Conservation (phyloP, 306 rosid genomes). For the Quercus gilva region DNA sequence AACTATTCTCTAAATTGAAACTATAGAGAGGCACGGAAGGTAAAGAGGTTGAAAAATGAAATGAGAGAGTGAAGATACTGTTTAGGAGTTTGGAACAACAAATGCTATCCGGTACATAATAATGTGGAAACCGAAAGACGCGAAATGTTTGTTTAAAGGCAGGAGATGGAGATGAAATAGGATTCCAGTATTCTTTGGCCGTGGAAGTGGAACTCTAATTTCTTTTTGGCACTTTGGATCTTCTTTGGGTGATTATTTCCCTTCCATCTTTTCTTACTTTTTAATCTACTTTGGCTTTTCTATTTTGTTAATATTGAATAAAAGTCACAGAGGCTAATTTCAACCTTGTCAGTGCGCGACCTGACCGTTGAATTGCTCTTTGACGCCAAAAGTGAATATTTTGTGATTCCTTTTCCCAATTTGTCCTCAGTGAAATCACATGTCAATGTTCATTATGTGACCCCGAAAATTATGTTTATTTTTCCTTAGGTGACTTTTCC, state of each 20-base stretch:
- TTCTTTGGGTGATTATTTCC: constrained; percentile 34
- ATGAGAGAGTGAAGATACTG: not conserved
- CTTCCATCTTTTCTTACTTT: constrained; percentile 13
- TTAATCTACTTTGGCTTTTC: constrained; percentile 11
- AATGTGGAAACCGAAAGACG: not conserved
- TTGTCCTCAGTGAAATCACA: constrained; percentile 60
- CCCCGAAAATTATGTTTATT: constrained; percentile 32
- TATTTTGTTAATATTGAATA: constrained; percentile 5
- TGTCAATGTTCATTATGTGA: constrained; percentile 48
- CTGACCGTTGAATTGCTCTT: constrained; percentile 13
- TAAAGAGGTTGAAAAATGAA: constrained; percentile 8
- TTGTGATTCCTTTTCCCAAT: constrained; percentile 37
- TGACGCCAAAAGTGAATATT: constrained; percentile 10
- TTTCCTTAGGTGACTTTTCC: constrained; percentile 7
- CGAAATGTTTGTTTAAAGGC: not conserved
- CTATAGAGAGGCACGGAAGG: too few relatives aligned
- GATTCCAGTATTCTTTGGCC: constrained; percentile 7
- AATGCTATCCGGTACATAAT: not conserved
- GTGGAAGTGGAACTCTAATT: not conserved
- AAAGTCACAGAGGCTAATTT: constrained; percentile 21
- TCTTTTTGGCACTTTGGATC: constrained; percentile 35
- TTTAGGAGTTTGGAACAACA: too few relatives aligned
- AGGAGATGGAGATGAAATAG: not conserved
- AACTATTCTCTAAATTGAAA: too few relatives aligned
- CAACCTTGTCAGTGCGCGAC: constrained; percentile 26